These are phyloP conservation scores for Avena atlantica DNA, from an alignment of 176 grass and related monocot species.

Conservation along the genomic window DNA sequence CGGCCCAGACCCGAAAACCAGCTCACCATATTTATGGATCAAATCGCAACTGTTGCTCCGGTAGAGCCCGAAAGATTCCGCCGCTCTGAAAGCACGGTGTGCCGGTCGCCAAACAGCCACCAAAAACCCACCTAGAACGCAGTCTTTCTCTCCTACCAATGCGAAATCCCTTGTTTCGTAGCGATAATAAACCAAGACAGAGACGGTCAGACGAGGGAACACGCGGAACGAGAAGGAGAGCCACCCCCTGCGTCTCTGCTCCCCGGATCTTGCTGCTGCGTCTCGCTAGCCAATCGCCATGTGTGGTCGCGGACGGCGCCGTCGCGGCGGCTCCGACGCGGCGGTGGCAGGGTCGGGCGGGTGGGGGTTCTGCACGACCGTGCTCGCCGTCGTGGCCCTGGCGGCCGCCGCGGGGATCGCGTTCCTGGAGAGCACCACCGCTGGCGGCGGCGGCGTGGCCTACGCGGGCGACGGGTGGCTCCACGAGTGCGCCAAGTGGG, in stretches of 20 bases:
- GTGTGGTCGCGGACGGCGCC: conserved; percentile 54
- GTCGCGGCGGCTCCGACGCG: not conserved
- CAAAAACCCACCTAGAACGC: conserved; percentile 30
- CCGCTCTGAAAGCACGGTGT: not conserved
- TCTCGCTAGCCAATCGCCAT: conserved; percentile 46
- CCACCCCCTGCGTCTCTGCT: not conserved
- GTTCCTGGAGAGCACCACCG: conserved; percentile 75
- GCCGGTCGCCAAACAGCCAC: conserved; percentile 42
- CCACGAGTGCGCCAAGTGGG: conserved; percentile 99
- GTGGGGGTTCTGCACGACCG: conserved; percentile 22
- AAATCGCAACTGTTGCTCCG: not conserved
- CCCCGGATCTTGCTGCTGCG: conserved; percentile 2
- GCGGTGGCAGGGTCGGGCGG: not conserved
- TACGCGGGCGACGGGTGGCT: conserved; percentile 65
- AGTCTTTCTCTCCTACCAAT: not conserved
- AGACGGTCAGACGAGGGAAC: not conserved
- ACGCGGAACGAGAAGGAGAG: not conserved
- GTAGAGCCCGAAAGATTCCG: conserved; percentile 31
- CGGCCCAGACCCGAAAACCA: not conserved
- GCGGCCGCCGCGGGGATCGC: conserved; percentile 59
- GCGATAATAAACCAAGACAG: not conserved
- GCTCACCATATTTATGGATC: not conserved
- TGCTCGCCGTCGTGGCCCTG: conserved; percentile 51
- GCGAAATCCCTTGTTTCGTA: not conserved
- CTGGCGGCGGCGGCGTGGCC: conserved; percentile 52